Conservation (phyloP, 2,329 filamentous ascomycete genomes). For the Sarocladiaceae sp. region DNA sequence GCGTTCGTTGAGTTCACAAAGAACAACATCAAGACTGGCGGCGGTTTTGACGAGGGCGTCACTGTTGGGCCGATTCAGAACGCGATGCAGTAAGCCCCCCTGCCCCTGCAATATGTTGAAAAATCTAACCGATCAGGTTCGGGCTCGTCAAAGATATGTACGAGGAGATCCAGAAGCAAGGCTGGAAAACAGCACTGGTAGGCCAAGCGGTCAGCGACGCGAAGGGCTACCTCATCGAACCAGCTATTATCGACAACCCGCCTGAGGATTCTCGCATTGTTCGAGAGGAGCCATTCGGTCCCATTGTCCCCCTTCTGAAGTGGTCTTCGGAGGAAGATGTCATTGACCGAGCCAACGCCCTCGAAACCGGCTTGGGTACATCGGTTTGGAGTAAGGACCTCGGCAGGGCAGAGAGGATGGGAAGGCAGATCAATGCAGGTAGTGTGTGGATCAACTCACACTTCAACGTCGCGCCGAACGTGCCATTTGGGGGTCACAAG, state of each 20-base stretch:
- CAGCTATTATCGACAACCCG: constrained; percentile 56
- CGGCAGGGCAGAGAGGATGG: constrained; percentile 43
- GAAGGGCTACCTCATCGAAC: constrained; percentile 50
- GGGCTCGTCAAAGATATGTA: constrained; percentile 47
- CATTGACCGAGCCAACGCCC: constrained; percentile 46
- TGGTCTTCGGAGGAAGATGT: constrained; percentile 58
- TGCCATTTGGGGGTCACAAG: constrained; percentile 45
- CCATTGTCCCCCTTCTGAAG: constrained; percentile 55
- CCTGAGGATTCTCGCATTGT: constrained; percentile 51
- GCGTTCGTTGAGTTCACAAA: constrained; percentile 22
- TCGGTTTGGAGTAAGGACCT: constrained; percentile 53
- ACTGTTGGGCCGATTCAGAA: constrained; percentile 48
- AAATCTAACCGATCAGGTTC: constrained; percentile 15
- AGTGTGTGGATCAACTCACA: constrained; percentile 54
- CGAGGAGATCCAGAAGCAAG: constrained; percentile 35
- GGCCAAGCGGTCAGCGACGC: constrained; percentile 12
- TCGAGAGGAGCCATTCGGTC: constrained; percentile 46
- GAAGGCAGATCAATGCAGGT: constrained; percentile 47
- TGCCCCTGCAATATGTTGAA: not conserved
- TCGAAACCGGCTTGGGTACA: constrained; percentile 46
- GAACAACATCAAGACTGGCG: constrained; percentile 31
- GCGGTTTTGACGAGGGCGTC: constrained; percentile 34
- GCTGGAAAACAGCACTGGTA: constrained; percentile 33
- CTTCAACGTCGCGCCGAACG: constrained; percentile 29
- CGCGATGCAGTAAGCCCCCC: constrained; percentile 40